These are phyloP conservation scores for Bremia lactucae DNA, from an alignment of 352 stramenopile genomes.

Conservation along the genomic window DNA sequence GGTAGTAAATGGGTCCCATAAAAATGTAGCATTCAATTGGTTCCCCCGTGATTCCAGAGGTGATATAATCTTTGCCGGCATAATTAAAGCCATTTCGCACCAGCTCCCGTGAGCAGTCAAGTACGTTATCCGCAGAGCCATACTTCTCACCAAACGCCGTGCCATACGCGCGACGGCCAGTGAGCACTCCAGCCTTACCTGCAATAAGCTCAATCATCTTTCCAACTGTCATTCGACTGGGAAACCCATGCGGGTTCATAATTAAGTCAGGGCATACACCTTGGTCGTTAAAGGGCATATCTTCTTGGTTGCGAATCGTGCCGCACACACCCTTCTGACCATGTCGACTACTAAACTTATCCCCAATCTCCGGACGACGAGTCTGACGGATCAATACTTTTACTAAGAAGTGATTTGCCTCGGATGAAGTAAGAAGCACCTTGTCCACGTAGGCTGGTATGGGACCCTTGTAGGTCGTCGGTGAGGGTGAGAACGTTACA, in stretches of 20 bases:
- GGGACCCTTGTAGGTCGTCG: conserved; percentile 92
- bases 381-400: conserved; percentile 96
- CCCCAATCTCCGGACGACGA: conserved; percentile 95
- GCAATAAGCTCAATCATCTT: conserved; percentile 99
- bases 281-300: conserved; percentile 99
- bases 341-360: conserved; percentile 99
- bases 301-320: conserved; percentile 90
- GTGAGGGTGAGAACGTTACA: conserved; percentile 74
- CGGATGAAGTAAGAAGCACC: conserved; percentile 96
- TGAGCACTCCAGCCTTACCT: conserved; percentile 95
- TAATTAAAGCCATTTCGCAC: conserved; percentile 98
- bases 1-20: conserved; percentile 99
- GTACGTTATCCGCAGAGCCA: conserved; percentile 89
- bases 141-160: conserved; percentile 98
- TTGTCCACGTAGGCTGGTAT: conserved; percentile 97
- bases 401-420: conserved; percentile 96
- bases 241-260: conserved; percentile 99
- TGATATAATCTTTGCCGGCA: conserved; percentile 96
- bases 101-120: conserved; percentile 89
- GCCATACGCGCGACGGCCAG: conserved; percentile 94
- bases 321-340: conserved; percentile 99
- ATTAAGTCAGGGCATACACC: conserved; percentile 98
- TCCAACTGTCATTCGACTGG: conserved; percentile 98
- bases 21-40: conserved; percentile 99
- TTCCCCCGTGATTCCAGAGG: conserved; percentile 91